Conservation (phyloP, 257 asterid genomes). For the Primulina tabacum region DNA sequence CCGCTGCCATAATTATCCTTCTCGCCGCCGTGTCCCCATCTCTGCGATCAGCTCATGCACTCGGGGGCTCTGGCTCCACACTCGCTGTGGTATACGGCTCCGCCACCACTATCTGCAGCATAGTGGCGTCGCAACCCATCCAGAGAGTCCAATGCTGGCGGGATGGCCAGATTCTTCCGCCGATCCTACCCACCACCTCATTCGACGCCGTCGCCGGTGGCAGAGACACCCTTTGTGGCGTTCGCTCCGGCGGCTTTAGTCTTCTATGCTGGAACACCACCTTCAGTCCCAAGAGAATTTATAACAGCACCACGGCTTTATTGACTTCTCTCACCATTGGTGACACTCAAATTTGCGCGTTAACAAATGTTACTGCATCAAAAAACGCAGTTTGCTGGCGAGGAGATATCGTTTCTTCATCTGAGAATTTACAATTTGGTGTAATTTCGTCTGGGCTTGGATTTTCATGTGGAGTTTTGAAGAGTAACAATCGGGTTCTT, state of each 20-base stretch:
- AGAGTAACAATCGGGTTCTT: conserved; percentile 29
- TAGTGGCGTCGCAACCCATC: conserved; percentile 49
- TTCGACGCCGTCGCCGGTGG: conserved; percentile 79
- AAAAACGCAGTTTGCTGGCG: conserved; percentile 61
- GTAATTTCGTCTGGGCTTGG: conserved; percentile 62
- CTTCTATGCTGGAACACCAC: conserved; percentile 65
- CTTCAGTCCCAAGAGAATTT: conserved; percentile 50
- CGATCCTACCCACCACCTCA: conserved; percentile 45
- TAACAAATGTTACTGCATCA: conserved; percentile 30
- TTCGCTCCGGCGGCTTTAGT: conserved; percentile 61
- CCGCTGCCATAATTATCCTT: conserved; percentile 10
- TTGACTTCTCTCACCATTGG: conserved; percentile 53
- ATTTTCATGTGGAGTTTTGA: conserved; percentile 62
- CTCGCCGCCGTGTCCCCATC: conserved; percentile 25
- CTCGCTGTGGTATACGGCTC: conserved; percentile 68
- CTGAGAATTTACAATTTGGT: conserved; percentile 28
- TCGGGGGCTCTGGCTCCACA: conserved; percentile 71
- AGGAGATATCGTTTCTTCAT: conserved; percentile 27
- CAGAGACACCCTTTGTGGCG: conserved; percentile 52
- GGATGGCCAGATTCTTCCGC: conserved; percentile 29
- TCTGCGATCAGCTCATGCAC: conserved; percentile 33
- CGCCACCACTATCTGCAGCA: conserved; percentile 56
- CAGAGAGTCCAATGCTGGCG: conserved; percentile 72
- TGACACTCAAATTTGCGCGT: conserved; percentile 59
- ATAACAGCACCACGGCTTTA: conserved; percentile 37